These are phyloP conservation scores for Candida insectorum DNA, from an alignment of 805 yeast genomes.

Conservation along the genomic window DNA sequence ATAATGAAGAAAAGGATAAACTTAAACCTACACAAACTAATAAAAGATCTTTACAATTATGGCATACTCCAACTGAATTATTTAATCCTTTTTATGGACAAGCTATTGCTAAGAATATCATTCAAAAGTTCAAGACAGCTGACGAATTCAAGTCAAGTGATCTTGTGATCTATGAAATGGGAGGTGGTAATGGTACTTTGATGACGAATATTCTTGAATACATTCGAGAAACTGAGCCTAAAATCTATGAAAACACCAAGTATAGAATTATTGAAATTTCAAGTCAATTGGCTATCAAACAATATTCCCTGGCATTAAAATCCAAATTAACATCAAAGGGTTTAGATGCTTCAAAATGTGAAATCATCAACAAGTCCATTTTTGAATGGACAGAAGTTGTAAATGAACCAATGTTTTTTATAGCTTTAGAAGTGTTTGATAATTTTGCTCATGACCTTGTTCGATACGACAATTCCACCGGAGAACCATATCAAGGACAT, in stretches of 20 bases:
- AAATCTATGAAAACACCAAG: constrained; percentile 62
- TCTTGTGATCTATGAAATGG: constrained; percentile 78
- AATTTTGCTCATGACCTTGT: constrained; percentile 80
- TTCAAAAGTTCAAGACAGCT: constrained; percentile 61
- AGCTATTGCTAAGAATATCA: constrained; percentile 75
- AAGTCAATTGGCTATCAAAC: constrained; percentile 56
- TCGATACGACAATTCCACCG: constrained; percentile 65
- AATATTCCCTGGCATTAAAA: constrained; percentile 36
- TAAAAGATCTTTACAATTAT: constrained; percentile 55
- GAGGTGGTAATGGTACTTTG: constrained; percentile 86
- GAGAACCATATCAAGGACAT: constrained; percentile 72
- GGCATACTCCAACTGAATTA: constrained; percentile 90
- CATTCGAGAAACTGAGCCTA: constrained; percentile 61
- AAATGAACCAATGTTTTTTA: constrained; percentile 66
- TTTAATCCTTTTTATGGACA: constrained; percentile 84
- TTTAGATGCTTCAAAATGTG: constrained; percentile 55
- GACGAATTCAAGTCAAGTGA: constrained; percentile 64
- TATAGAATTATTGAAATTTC: constrained; percentile 76
- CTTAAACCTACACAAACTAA: constrained; percentile 17
- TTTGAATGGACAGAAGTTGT: constrained; percentile 66
- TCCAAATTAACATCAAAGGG: constrained; percentile 32
- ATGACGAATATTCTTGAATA: constrained; percentile 73
- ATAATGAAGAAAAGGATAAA: constrained; percentile 21
- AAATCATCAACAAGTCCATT: constrained; percentile 69
- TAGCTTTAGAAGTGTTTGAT: constrained; percentile 82